Base-by-base conservation (phyloP, 106 monocot species). In the Gastrodia elata region DNA sequence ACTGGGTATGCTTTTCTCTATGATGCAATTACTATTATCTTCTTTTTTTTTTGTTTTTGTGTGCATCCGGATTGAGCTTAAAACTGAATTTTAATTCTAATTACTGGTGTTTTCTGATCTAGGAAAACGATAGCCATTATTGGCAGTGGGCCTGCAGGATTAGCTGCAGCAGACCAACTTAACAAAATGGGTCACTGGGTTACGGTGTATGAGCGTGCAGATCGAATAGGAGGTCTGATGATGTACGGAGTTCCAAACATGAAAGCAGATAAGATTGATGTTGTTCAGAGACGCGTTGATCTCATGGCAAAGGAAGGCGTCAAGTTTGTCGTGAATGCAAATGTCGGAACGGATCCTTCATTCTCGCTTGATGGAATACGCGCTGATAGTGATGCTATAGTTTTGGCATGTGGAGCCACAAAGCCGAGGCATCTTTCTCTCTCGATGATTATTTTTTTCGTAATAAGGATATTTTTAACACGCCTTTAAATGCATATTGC, bases 241-340 rank as follows among this genome's bases (percentile, higher is more conserved):
- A 93, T 98, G 98, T 98, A 98, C 76, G 98, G 98, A 24, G 98
- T 98, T 78, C 98, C 98, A 36, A 98, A 98, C 83, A 98, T 98
- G 98, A 98, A 98, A 79, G 74, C 98, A 6, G 98, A 91, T 72
- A 98, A 98, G 73, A 68, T 85, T 44, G 89, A 85, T 30, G 71
- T 98, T 77, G 98, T 98, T 57, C 93, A 93, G 71, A 90, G 98
- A 4, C 98, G 93, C 71, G 98, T 93, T 11, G 79, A 98, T 61
- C 88, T 98, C 65, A 91, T 98, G 98, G 76, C 88, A 8, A 52
- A 82, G 41, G 98, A 98, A 79, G 98, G 98, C 36, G 77, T 98
- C 15, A 84, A 84, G n/a, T 98, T 98, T 76, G 88, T 98, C 33
- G 88, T 88, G 78, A 98, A 89, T 87, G 98, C 98, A 32, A 79